These are phyloP conservation scores for Microbotryum violaceum DNA, from an alignment of 1,284 basidiomycete genomes.

Conservation along the genomic window DNA sequence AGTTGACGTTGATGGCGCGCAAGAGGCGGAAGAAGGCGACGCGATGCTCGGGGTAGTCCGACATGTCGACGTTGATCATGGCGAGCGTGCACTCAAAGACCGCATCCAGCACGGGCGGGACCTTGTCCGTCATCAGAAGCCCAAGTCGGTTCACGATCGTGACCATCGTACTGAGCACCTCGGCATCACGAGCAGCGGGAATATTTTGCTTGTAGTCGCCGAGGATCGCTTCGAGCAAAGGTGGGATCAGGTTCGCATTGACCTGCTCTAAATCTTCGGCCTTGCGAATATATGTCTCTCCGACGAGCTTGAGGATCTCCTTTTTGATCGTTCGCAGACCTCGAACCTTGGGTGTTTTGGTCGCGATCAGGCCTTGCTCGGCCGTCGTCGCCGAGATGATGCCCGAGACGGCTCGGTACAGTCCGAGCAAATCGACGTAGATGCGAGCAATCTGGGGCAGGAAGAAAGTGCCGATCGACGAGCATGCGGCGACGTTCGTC, in stretches of 20 bases:
- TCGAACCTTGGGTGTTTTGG: constrained; percentile 94
- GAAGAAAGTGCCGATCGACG: constrained; percentile 95
- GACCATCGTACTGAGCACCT: constrained; percentile 96
- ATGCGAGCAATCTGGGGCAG: constrained; percentile 91
- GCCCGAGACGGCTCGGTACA: constrained; percentile 97
- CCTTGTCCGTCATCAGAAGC: constrained; percentile 78
- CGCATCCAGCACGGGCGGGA: constrained; percentile 91
- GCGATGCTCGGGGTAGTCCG: constrained; percentile 96
- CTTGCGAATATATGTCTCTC: constrained; percentile 77
- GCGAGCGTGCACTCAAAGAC: constrained; percentile 95
- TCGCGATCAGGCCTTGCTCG: constrained; percentile 81
- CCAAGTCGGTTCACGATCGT: constrained; percentile 85
- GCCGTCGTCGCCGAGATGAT: constrained; percentile 92
- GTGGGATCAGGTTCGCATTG: constrained; percentile 87
- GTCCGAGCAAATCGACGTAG: constrained; percentile 96
- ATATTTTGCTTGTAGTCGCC: constrained; percentile 96
- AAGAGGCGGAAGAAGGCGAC: constrained; percentile 96
- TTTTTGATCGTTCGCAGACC: constrained; percentile 96
- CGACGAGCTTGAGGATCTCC: constrained; percentile 87
- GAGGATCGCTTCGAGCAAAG: constrained; percentile 89
- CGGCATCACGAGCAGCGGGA: constrained; percentile 86
- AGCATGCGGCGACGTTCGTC: constrained; percentile 96
- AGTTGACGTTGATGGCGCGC: constrained; percentile 84
- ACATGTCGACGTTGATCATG: constrained; percentile 96
- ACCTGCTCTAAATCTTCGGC: constrained; percentile 92